Percentiles rank a stretch among this genome's conserved stretches.
These are phyloP conservation scores for Tetrapisispora iriomotensis DNA, from an alignment of 805 yeast genomes.

Conservation along the genomic window DNA sequence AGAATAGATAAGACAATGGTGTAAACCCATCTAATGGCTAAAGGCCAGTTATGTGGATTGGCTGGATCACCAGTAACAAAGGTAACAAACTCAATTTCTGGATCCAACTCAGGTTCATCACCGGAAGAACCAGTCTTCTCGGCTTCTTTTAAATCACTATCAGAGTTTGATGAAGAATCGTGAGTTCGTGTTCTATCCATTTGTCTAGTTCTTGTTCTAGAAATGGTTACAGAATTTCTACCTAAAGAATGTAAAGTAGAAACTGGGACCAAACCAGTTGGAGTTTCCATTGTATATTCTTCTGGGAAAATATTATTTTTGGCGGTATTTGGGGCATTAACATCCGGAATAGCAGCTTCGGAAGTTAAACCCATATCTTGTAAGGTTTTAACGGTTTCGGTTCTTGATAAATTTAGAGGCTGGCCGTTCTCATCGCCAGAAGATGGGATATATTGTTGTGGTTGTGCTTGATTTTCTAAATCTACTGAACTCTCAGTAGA, in stretches of 20 bases:
- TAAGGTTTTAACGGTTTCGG: constrained; percentile 69
- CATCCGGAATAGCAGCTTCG: constrained; percentile 45
- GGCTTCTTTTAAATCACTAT: constrained; percentile 2
- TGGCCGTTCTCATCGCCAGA: background rate
- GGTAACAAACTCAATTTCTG: constrained; percentile 76
- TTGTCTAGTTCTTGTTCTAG: constrained; percentile 32
- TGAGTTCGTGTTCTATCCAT: constrained; percentile 13
- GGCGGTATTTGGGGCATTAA: constrained; percentile 43
- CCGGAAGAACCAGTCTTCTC: constrained; percentile 8
- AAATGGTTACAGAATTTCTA: constrained; percentile 34
- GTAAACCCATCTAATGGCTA: constrained; percentile 46
- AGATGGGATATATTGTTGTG: constrained; percentile 22
- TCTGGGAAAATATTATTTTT: constrained; percentile 73
- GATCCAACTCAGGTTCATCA: constrained; percentile 37
- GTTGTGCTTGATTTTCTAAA: constrained; percentile 14
- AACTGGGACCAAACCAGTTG: constrained; percentile 80
- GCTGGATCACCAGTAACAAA: constrained; percentile 72
- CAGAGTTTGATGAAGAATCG: constrained; percentile 5
- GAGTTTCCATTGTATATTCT: constrained; percentile 81
- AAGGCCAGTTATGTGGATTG: constrained; percentile 82
- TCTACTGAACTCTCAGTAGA: constrained; percentile 8
- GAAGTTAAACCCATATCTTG: constrained; percentile 50
- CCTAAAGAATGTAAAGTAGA: constrained; percentile 61
- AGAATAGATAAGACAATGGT: constrained; percentile 59
- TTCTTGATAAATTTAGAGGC: constrained; percentile 35